Conservation (phyloP, 768 basidiomycete species). For the Gloeostereum incarnatum region DNA sequence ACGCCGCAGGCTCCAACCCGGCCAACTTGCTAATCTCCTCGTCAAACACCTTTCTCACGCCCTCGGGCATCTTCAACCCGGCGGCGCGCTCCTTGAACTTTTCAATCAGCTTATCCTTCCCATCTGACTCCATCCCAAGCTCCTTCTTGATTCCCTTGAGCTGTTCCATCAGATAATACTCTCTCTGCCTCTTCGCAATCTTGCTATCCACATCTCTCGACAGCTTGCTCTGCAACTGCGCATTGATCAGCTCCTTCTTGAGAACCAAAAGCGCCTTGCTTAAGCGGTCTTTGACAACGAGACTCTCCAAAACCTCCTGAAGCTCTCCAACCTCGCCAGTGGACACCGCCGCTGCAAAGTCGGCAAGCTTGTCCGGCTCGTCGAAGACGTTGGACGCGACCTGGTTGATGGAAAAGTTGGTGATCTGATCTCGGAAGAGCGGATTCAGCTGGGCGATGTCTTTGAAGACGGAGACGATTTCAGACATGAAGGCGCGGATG, state of each 20-base stretch:
- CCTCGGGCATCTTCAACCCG: slow-evolving; percentile 79
- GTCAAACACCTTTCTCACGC: slow-evolving; percentile 89
- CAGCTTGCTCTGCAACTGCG: slow-evolving; percentile 89
- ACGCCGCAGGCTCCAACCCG: slow-evolving; percentile 83
- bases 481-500: slow-evolving; percentile 91
- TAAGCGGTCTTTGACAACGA: slow-evolving; percentile 80
- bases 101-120: slow-evolving; percentile 90
- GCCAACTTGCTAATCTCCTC: slow-evolving; percentile 90
- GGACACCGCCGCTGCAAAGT: slow-evolving; percentile 94
- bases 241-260: slow-evolving; percentile 97
- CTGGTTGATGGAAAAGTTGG: slow-evolving; percentile 91
- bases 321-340: slow-evolving; percentile 88
- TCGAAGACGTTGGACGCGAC: slow-evolving; percentile 92
- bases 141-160: slow-evolving; percentile 96
- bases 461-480: slow-evolving; percentile 96
- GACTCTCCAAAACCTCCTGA: slow-evolving; percentile 86
- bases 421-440: slow-evolving; percentile 96
- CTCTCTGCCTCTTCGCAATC: slow-evolving; percentile 89
- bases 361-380: slow-evolving; percentile 94
- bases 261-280: slow-evolving; percentile 86
- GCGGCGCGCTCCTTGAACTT: slow-evolving; percentile 85
- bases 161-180: slow-evolving; percentile 96
- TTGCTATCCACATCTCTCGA: slow-evolving; percentile 89
- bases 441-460: slow-evolving; percentile 96
- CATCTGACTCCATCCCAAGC: slow-evolving; percentile 89